A percentile compares a stretch with the other conserved stretches of the same genome.
phyloP scores from a whole-genome alignment of 441 rosid species.

The Geranium incanum region DNA sequence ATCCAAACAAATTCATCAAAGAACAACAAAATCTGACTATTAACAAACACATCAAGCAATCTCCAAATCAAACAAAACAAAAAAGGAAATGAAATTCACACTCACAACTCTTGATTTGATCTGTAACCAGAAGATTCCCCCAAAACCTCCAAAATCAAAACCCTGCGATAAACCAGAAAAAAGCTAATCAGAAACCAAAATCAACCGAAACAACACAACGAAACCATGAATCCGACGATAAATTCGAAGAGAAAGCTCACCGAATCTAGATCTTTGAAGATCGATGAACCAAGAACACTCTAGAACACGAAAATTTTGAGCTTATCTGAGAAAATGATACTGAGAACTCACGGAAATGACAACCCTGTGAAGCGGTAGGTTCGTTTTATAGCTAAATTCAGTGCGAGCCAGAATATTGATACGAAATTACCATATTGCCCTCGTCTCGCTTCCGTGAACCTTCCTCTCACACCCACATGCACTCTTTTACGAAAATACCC shows the following conservation, averaged over 20 bases:
- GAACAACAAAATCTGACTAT: not conserved
- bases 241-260: not conserved
- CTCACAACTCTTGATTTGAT: not conserved
- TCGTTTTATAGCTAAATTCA: not conserved
- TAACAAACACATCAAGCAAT: not conserved
- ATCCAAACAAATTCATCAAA: not conserved
- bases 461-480: not conserved
- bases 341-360: not conserved
- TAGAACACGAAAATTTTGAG: not conserved
- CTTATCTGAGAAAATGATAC: not conserved
- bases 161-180: not conserved
- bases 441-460: not conserved
- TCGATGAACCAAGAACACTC: not conserved
- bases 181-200: not conserved
- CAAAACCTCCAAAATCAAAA: not conserved
- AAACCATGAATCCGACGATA: not conserved
- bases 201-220: not conserved
- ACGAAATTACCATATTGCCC: not conserved
- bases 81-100: not conserved
- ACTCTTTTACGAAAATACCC: not conserved
- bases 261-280: not conserved
- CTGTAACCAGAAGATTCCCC: constrained; percentile 7
- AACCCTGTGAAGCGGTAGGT: not conserved
- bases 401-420: not conserved
- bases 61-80: not conserved